Conservation (phyloP, 1,139 yeast genomes). For the Suhomyces wounanorum region DNA sequence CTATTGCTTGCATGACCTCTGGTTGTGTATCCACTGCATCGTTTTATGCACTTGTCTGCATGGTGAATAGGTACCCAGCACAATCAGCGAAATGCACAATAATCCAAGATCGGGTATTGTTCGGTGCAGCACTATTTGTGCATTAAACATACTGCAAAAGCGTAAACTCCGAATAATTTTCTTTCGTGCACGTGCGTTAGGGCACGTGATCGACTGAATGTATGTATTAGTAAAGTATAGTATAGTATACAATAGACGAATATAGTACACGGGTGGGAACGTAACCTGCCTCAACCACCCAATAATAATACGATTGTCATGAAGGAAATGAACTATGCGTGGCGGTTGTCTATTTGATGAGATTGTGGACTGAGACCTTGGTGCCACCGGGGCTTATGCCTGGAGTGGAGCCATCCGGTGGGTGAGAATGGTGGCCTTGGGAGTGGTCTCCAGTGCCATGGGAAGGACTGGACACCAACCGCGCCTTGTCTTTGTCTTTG, state of each 20-base stretch:
- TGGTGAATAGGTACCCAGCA: background rate
- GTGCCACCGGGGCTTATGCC: conserved; percentile 5
- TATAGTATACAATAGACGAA: background rate
- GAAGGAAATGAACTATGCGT: conserved; percentile 8
- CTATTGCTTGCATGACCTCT: background rate
- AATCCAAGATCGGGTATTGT: background rate
- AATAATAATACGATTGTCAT: conserved; percentile 5
- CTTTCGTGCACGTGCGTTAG: too few species aligned
- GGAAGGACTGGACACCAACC: background rate
- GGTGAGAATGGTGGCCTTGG: background rate
- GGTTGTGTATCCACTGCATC: background rate
- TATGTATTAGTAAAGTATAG: too few species aligned
- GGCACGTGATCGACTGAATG: too few species aligned
- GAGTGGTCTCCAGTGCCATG: conserved; percentile 12
- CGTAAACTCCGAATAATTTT: background rate
- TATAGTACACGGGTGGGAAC: conserved; percentile 5
- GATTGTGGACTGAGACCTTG: conserved; percentile 14
- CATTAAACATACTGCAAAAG: background rate
- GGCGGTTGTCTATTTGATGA: conserved; percentile 12
- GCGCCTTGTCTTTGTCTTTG: background rate
- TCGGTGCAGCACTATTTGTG: conserved; percentile 5
- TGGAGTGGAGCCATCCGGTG: background rate
- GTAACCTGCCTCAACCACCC: background rate
- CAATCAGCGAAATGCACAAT: background rate
- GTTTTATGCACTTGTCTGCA: background rate